A percentile compares a stretch with the other conserved stretches of the same genome.
Evolutionary conservation across 768 basidiomycete species (phyloP).

Genomic region (Russula earlei): DNA sequence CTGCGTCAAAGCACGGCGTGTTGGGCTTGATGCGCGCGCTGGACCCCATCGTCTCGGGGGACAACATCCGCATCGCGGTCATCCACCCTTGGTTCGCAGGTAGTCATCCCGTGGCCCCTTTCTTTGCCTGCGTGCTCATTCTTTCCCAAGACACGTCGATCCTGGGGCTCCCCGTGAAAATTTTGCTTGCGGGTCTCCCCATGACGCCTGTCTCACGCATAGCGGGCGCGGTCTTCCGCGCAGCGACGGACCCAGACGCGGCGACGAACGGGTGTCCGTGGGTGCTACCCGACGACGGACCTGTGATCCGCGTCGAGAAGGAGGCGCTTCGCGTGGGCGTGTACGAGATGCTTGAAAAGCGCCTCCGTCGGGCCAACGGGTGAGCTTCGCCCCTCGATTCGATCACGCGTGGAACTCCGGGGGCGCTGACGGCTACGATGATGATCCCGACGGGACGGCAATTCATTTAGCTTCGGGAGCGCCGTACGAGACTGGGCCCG

Average conservation of each 20-base stretch:
- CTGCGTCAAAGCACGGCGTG: constrained; percentile 27
- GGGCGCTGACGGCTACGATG: neutral
- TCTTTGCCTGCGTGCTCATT: neutral
- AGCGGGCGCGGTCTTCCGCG: constrained; percentile 26
- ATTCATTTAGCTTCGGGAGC: neutral
- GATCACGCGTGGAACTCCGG: neutral
- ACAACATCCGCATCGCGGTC: constrained; percentile 23
- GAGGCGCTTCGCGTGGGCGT: constrained; percentile 22
- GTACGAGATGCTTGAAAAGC: constrained; percentile 22
- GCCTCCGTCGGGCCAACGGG: constrained; percentile 1
- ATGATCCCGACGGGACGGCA: neutral
- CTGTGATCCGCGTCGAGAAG: constrained; percentile 22
- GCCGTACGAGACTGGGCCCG: neutral
- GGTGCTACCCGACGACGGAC: constrained; percentile 26
- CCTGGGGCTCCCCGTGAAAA: constrained; percentile 9
- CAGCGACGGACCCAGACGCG: constrained; percentile 23
- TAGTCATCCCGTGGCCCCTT: neutral
- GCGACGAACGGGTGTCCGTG: constrained; percentile 24
- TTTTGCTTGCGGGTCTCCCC: constrained; percentile 25
- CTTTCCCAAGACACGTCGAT: constrained; percentile 21
- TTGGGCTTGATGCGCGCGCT: constrained; percentile 26
- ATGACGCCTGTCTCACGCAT: constrained; percentile 25
- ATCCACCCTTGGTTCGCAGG: constrained; percentile 29
- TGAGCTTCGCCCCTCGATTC: neutral
- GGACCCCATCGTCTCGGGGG: constrained; percentile 4